Base-by-base conservation (phyloP, 352 stramenopile genomes). In the Aphanomyces euteiches region DNA sequence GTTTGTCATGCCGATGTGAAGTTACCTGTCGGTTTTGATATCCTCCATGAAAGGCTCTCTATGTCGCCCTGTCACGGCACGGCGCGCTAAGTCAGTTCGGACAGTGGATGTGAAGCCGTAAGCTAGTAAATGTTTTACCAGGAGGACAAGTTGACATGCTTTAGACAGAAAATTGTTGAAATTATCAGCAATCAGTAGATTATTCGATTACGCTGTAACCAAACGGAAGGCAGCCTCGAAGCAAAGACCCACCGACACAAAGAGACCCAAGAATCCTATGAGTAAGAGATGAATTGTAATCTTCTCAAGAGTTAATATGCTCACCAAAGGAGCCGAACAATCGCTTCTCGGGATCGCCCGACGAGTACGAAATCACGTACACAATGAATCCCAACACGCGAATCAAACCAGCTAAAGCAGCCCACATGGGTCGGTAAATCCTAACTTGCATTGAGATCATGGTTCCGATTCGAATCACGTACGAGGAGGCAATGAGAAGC, bases 301-400 rank as follows among this genome's bases (percentile, higher is more conserved):
- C 43, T 12, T 50, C 17, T 2, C 43, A n/a, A n/a, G 43, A n/a
- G 10, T 50, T 12, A 12, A 50, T n/a, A 39, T 15, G 74, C 78
- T 48, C 66, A 90, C 84, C 84, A 48, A 92, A 87, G 5, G 17
- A 13, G 36, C 83, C 85, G 54, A 83, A 79, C 64, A 76, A 50
- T 54, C 85, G 78, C 77, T 90, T 90, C 56, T 76, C 73, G 12
- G 83, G 83, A 54, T 90, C 82, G 1, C 85, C 85, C 13, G 76
- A 78, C 47, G 78, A 73, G 72, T 92, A 92, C 4, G 82, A 82
- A 19, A 78, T 71, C 56, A 92, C 78, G 74, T 92, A 92, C 37
- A 72, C 48, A 40, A 90, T 76, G 73, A 92, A 90, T 38, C 78
- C 78, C 15, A 84, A 36, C 39, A 90, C 73, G 63, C 85, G 83